Conservation (phyloP, 805 yeast species). For the Kuraishia borneana region DNA sequence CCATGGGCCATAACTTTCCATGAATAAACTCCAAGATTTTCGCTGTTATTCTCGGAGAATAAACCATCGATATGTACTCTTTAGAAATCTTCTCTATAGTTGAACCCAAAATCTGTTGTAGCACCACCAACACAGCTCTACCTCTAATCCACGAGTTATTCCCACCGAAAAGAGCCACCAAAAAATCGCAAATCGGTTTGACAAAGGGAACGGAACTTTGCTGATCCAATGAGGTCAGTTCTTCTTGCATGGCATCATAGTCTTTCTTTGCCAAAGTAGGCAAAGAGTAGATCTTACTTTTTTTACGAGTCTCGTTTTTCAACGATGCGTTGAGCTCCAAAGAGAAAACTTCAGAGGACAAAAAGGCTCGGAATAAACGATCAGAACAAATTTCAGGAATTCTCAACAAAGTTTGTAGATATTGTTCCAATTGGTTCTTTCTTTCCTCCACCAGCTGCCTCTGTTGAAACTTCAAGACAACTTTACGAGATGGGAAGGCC, state of each 20-base stretch:
- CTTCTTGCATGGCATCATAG: slow-evolving; percentile 36
- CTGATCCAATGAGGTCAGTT: slow-evolving; percentile 41
- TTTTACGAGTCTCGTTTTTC: slow-evolving; percentile 5
- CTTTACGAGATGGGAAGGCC: slow-evolving; percentile 48
- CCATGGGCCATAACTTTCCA: slow-evolving; percentile 38
- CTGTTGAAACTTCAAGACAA: slow-evolving; percentile 65
- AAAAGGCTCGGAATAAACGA: slow-evolving; percentile 59
- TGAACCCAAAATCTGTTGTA: slow-evolving; percentile 82
- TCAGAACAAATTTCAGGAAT: slow-evolving; percentile 67
- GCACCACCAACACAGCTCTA: slow-evolving; percentile 64
- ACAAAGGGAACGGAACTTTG: slow-evolving; percentile 40
- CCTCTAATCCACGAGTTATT: slow-evolving; percentile 77
- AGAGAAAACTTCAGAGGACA: slow-evolving; percentile 59
- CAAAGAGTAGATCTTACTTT: slow-evolving; percentile 15
- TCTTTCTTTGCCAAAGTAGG: background rate
- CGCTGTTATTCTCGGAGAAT: slow-evolving; percentile 34
- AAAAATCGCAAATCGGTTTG: slow-evolving; percentile 70
- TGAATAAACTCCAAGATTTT: slow-evolving; percentile 21
- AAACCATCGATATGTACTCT: slow-evolving; percentile 26
- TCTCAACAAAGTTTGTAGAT: slow-evolving; percentile 43
- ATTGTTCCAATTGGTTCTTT: slow-evolving; percentile 46
- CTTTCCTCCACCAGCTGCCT: slow-evolving; percentile 54
- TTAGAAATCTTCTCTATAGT: slow-evolving; percentile 63
- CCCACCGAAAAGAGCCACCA: slow-evolving; percentile 50
- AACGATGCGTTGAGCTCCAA: slow-evolving; percentile 10